A percentile compares a stretch with the other conserved stretches of the same genome.
Conservation (phyloP, 1,284 basidiomycete species). For the Cryptococcus jaspeensis region DNA sequence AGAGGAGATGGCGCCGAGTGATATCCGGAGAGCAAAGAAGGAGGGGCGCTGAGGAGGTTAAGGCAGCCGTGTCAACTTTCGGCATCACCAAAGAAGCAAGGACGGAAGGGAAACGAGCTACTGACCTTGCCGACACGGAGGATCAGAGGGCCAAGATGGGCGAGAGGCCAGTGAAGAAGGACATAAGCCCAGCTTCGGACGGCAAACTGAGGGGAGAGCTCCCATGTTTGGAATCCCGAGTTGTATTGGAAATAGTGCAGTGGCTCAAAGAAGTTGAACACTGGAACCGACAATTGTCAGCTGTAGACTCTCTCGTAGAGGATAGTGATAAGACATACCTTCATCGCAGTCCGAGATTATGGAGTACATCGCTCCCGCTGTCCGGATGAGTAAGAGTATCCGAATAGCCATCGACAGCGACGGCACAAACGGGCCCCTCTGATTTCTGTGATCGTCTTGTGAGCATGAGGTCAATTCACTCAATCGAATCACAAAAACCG, state of each 20-base stretch:
- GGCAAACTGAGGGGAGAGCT: slow-evolving; percentile 84
- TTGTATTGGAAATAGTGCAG: slow-evolving; percentile 83
- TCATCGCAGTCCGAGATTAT: slow-evolving; percentile 97
- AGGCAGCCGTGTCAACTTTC: slow-evolving; percentile 5
- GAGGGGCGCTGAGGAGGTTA: slow-evolving; percentile 18
- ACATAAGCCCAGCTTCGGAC: slow-evolving; percentile 95
- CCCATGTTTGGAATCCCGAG: slow-evolving; percentile 96
- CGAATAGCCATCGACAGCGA: slow-evolving; percentile 78
- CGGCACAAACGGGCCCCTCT: slow-evolving; percentile 69
- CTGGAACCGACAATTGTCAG: slow-evolving; percentile 52
- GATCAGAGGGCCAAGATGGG: slow-evolving; percentile 44
- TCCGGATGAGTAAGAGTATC: slow-evolving; percentile 75
- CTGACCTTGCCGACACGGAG: slow-evolving; percentile 53
- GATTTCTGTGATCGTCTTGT: slow-evolving; percentile 20
- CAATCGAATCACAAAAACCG: background rate
- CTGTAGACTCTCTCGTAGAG: background rate
- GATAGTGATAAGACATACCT: slow-evolving; percentile 57
- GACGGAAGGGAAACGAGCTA: background rate
- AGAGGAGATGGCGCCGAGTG: slow-evolving; percentile 71
- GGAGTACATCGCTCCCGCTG: slow-evolving; percentile 91
- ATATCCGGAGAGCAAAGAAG: slow-evolving; percentile 85
- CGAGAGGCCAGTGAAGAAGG: slow-evolving; percentile 61
- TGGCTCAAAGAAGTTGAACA: slow-evolving; percentile 99
- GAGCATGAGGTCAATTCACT: no score
- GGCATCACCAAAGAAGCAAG: background rate